A percentile compares a stretch with the other conserved stretches of the same genome.
phyloP scores from a whole-genome alignment of 2,329 filamentous ascomycete species.

The Beauveria rudraprayagi region DNA sequence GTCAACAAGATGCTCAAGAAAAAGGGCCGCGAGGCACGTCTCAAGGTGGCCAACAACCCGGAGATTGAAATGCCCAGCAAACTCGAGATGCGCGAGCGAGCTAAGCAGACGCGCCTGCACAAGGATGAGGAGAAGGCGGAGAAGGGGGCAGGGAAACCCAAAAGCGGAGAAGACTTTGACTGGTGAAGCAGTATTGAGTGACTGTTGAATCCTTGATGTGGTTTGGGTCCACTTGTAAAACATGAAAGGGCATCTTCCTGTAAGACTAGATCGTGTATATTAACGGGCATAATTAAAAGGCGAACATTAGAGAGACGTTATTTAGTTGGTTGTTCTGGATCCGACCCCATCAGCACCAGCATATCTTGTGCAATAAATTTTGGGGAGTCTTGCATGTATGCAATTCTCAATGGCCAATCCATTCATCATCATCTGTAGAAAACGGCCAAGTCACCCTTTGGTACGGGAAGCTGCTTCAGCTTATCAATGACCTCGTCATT shows the following conservation, averaged over 20 bases:
- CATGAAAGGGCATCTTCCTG: background rate
- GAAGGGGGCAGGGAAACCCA: background rate
- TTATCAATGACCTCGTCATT: slow-evolving; percentile 63
- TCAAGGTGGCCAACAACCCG: slow-evolving; percentile 32
- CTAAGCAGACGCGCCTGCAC: slow-evolving; percentile 1
- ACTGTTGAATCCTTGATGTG: background rate
- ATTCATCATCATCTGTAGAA: slow-evolving; percentile 38
- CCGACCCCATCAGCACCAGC: background rate
- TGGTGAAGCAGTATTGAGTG: background rate
- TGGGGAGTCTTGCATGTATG: background rate
- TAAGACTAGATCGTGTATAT: slow-evolving; percentile 10
- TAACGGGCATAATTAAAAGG: background rate
- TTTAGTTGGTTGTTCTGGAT: background rate
- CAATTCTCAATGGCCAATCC: too few relatives aligned
- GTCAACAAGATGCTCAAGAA: slow-evolving; percentile 22
- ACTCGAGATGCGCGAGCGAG: slow-evolving; percentile 23
- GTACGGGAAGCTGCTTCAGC: slow-evolving; percentile 49
- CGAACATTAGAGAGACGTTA: background rate
- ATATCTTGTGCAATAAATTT: background rate
- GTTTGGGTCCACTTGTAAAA: background rate
- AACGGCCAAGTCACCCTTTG: slow-evolving; percentile 45
- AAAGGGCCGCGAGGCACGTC: slow-evolving; percentile 16
- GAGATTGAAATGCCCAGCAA: slow-evolving; percentile 32
- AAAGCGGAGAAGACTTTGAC: background rate
- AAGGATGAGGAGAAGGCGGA: background rate